Conservation (phyloP, 2,329 filamentous ascomycete species). For the Eutypella sp. region DNA sequence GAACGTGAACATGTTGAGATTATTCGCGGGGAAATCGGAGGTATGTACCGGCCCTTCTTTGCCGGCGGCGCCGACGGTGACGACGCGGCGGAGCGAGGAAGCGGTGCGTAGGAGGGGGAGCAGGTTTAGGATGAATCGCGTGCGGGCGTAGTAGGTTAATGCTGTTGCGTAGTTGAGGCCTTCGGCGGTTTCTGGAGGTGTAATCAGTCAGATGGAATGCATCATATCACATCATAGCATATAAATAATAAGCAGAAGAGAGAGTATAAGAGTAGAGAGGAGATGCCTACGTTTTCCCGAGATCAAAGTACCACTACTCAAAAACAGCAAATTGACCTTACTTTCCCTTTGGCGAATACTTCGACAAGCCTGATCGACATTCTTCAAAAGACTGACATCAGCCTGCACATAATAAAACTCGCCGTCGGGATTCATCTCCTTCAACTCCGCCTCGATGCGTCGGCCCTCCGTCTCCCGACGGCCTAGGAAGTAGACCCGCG, state of each 20-base stretch:
- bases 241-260: too few species aligned
- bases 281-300: slow-evolving; percentile 19
- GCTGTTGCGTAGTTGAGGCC: slow-evolving; percentile 48
- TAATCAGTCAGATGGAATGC: not conserved
- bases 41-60: slow-evolving; percentile 37
- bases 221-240: too few species aligned
- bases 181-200: slow-evolving; percentile 47
- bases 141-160: slow-evolving; percentile 52
- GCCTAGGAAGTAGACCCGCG: slow-evolving; percentile 48
- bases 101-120: slow-evolving; percentile 49
- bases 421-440: slow-evolving; percentile 36
- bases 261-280: too few species aligned
- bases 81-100: slow-evolving; percentile 43
- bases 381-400: slow-evolving; percentile 45
- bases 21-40: not conserved
- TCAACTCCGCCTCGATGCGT: slow-evolving; percentile 36
- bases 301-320: slow-evolving; percentile 35
- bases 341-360: slow-evolving; percentile 39
- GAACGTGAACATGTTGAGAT: not conserved
- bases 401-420: slow-evolving; percentile 42
- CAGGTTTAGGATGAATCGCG: slow-evolving; percentile 52
- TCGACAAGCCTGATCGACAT: slow-evolving; percentile 43
- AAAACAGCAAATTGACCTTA: slow-evolving; percentile 41
- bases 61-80: slow-evolving; percentile 50
- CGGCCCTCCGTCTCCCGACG: slow-evolving; percentile 33